phyloP scores from a whole-genome alignment of 2,329 filamentous ascomycete species.

The Amauroascus niger region DNA sequence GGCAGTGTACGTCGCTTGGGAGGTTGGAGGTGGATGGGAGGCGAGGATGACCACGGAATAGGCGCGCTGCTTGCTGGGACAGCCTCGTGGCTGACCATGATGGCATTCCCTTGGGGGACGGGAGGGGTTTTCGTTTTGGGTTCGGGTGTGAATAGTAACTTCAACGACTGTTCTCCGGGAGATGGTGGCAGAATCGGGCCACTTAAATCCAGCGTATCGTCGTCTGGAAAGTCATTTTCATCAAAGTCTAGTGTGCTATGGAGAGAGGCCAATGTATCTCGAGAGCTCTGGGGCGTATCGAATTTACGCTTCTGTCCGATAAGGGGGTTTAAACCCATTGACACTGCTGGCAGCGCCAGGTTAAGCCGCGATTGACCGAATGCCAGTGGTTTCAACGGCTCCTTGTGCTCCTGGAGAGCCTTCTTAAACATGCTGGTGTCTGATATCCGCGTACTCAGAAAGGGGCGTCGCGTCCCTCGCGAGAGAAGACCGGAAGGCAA shows the following conservation, averaged over 20 bases:
- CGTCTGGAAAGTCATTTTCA: conserved; percentile 80
- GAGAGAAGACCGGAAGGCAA: not conserved
- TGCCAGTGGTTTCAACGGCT: conserved; percentile 27
- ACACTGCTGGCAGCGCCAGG: conserved; percentile 17
- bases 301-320: conserved; percentile 33
- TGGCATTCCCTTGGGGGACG: conserved; percentile 21
- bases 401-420: conserved; percentile 33
- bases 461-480: not conserved
- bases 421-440: conserved; percentile 32
- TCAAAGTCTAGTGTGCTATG: conserved; percentile 46
- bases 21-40: conserved; percentile 33
- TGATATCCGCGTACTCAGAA: not conserved
- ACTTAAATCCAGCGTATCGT: conserved; percentile 56
- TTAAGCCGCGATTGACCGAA: conserved; percentile 26
- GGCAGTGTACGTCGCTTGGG: conserved; percentile 56
- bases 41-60: conserved; percentile 61
- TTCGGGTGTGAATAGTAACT: conserved; percentile 19
- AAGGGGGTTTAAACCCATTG: conserved; percentile 22
- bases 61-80: conserved; percentile 46
- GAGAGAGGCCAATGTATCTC: conserved; percentile 33
- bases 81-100: conserved; percentile 10
- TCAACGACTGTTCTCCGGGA: conserved; percentile 16
- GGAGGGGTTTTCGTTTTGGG: conserved; percentile 32
- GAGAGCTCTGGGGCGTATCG: conserved; percentile 23
- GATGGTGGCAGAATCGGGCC: conserved; percentile 18